phyloP scores from a whole-genome alignment of 768 basidiomycete genomes.

The Russula sp. region DNA sequence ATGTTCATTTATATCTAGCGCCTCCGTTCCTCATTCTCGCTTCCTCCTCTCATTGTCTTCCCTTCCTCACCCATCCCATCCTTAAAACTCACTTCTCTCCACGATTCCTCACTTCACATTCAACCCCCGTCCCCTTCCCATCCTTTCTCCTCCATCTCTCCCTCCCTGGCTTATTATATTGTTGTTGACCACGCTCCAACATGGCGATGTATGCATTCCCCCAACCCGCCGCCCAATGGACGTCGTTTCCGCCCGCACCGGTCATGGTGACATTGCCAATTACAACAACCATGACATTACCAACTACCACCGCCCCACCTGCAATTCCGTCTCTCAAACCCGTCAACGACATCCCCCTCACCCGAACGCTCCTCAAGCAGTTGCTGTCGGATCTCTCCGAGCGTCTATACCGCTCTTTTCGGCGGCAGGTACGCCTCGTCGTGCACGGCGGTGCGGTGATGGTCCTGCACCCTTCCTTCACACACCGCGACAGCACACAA shows the following conservation, averaged over 20 bases:
- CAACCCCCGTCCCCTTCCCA: background rate
- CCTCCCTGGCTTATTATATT: background rate
- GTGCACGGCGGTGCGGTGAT: conserved; percentile 74
- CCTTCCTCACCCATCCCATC: background rate
- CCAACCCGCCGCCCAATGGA: background rate
- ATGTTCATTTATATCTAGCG: background rate
- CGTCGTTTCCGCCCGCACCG: background rate
- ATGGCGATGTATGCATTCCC: conserved; percentile 8
- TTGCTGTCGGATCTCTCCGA: conserved; percentile 45
- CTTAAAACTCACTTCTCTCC: background rate
- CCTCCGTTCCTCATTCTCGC: background rate
- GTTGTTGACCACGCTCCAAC: background rate
- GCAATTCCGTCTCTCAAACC: background rate
- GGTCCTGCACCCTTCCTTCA: conserved; percentile 55
- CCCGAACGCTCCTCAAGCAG: background rate
- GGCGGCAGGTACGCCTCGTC: conserved; percentile 55
- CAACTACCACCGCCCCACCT: background rate
- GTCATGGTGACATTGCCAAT: background rate
- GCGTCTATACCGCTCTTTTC: conserved; percentile 47
- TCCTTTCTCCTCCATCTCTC: no score
- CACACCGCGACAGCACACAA: conserved; percentile 51
- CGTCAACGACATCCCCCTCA: conserved; percentile 22
- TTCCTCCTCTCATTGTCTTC: background rate
- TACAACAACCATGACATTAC: background rate
- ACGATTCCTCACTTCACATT: no score